Conservation (phyloP, 176 grass and related monocot species). For the Eremochloa ophiuroides region DNA sequence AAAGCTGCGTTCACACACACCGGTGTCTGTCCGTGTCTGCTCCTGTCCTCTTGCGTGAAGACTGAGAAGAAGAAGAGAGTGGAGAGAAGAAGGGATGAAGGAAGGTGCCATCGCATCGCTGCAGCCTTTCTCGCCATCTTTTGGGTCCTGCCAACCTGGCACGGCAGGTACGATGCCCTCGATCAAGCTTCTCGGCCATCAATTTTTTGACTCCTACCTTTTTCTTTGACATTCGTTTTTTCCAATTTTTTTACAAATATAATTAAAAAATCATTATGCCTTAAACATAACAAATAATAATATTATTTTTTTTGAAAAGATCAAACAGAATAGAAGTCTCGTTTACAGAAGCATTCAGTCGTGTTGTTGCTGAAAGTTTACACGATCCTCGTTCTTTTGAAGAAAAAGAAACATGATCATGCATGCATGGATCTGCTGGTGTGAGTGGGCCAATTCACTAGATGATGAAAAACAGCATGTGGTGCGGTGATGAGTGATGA, state of each 20-base stretch:
- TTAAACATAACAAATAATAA: too few relatives aligned
- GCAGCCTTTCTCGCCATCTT: neutral
- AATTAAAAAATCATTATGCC: too few relatives aligned
- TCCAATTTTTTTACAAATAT: too few relatives aligned
- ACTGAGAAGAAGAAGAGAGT: too few relatives aligned
- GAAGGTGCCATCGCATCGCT: conserved; percentile 8
- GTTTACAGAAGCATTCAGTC: neutral
- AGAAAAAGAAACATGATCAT: neutral
- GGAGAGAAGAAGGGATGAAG: neutral
- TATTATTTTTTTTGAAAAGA: too few relatives aligned
- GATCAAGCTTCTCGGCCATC: too few relatives aligned
- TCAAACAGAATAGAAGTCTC: too few relatives aligned
- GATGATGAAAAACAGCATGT: neutral
- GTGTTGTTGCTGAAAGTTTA: neutral
- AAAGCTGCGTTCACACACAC: conserved; percentile 30
- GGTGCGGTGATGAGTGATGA: too few relatives aligned
- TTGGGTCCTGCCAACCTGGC: neutral
- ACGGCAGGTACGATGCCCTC: neutral
- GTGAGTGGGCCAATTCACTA: neutral
- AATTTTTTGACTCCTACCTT: too few relatives aligned
- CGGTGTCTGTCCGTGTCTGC: neutral
- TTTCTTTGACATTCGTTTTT: too few relatives aligned
- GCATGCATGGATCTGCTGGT: neutral
- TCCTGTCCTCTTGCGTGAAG: neutral
- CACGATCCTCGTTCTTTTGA: neutral